Percentiles rank a stretch among this genome's conserved stretches.
These are phyloP conservation scores for Peribolospora baueri DNA, from an alignment of 768 basidiomycete genomes.

Conservation along the genomic window DNA sequence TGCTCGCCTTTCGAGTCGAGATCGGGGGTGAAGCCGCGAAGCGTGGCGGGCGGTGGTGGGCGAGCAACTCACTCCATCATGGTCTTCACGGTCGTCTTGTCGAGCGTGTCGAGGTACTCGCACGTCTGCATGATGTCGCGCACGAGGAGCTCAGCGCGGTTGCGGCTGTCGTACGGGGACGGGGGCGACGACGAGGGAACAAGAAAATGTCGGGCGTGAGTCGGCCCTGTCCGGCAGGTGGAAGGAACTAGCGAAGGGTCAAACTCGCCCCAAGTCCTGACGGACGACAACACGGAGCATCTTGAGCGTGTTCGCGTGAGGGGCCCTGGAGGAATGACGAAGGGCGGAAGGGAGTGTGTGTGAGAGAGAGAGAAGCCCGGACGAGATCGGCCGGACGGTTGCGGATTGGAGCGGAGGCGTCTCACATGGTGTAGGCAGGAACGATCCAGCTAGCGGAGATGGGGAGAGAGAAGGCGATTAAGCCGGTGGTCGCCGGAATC, in stretches of 20 bases:
- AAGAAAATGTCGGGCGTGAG: background rate
- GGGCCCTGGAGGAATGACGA: background rate
- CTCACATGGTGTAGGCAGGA: constrained; percentile 2
- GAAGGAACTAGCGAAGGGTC: background rate
- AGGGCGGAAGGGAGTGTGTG: constrained; percentile 1
- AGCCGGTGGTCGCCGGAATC: background rate
- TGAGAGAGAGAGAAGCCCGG: constrained; percentile 1
- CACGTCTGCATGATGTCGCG: background rate
- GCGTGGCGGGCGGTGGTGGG: no score
- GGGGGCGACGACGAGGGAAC: background rate
- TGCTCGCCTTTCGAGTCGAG: no score
- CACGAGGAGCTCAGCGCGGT: background rate
- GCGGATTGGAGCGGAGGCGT: no score
- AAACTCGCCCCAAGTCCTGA: constrained; percentile 11
- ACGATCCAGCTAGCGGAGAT: constrained; percentile 11
- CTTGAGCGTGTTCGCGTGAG: constrained; percentile 14
- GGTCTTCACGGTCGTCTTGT: background rate
- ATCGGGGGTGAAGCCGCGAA: background rate
- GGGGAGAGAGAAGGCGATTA: constrained; percentile 1
- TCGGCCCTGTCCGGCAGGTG: background rate
- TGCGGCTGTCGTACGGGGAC: background rate
- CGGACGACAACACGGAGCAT: constrained; percentile 18
- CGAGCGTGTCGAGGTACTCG: background rate
- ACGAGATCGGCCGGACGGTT: background rate
- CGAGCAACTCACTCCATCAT: background rate